These are phyloP conservation scores for Starmera caribaea DNA, from an alignment of 805 yeast genomes.

Conservation along the genomic window DNA sequence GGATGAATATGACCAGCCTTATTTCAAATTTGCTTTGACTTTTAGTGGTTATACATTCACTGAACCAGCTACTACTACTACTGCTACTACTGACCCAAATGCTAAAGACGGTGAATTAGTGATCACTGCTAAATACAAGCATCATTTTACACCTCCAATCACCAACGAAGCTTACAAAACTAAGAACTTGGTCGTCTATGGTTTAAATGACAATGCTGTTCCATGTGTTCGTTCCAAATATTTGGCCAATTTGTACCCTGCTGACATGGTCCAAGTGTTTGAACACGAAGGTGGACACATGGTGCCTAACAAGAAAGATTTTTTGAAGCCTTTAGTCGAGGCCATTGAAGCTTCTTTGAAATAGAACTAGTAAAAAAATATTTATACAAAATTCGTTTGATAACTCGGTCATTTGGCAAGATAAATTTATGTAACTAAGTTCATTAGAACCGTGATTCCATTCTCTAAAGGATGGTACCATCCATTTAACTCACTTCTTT, in stretches of 20 bases:
- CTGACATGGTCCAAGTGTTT: slow-evolving; percentile 33
- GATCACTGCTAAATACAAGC: slow-evolving; percentile 25
- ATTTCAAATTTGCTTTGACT: slow-evolving; percentile 62
- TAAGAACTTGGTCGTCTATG: slow-evolving; percentile 65
- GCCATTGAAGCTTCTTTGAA: slow-evolving; percentile 19
- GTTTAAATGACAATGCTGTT: slow-evolving; percentile 83
- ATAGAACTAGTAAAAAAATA: background rate
- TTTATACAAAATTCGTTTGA: background rate
- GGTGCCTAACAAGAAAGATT: slow-evolving; percentile 78
- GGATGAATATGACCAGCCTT: slow-evolving; percentile 26
- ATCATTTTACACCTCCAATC: slow-evolving; percentile 20
- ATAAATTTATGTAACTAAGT: too few species aligned
- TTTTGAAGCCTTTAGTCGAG: slow-evolving; percentile 32
- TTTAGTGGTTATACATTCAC: slow-evolving; percentile 60
- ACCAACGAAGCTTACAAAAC: slow-evolving; percentile 23
- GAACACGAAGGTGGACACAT: slow-evolving; percentile 97
- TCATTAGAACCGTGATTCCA: too few species aligned
- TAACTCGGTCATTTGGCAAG: too few species aligned
- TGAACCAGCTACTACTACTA: too few species aligned
- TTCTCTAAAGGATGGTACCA: too few species aligned
- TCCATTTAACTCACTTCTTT: too few species aligned
- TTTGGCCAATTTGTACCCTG: slow-evolving; percentile 46
- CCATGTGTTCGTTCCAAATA: slow-evolving; percentile 58
- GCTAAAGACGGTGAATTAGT: slow-evolving; percentile 21
- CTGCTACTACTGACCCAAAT: too few species aligned